Base-by-base conservation (phyloP, 1,139 yeast species). In the Taphrina flavorubra region DNA sequence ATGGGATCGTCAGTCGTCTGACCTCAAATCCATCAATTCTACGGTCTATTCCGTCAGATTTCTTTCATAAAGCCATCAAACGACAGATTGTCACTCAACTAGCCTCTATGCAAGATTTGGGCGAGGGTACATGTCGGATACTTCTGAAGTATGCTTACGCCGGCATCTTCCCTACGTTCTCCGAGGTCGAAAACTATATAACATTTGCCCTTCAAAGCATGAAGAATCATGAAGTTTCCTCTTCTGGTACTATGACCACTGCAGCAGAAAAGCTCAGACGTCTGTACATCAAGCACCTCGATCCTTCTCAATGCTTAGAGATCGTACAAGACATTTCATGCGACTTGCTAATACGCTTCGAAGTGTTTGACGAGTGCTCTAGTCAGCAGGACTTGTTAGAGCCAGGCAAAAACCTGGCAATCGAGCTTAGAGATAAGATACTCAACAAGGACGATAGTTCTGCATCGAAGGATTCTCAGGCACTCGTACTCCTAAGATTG, bases 61-160 rank as follows among this genome's bases (percentile, higher is more conserved):
- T 42, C 47, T 63, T 40, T 37, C 61, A 42, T 55, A 53, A 55
- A 25, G 61, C 47, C 16, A 46, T 44, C 13, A 46, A 59, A 20
- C 51, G 51, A 6, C 51, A 55, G 20, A 16, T 63, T 16, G 51
- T 63, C 14, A 16, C 36, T 14, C 42, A 31, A 10, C 7, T 53
- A 14, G 53, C 34, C 8, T 20, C 31, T n/a, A 16, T 2, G 2
- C 18, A 11, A 14, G 34, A 2, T 16, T 16, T 16, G 20, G 11
- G 13, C n/a, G 20, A 13, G 31, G 31, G 14, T 7, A 16, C 7
- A 7, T 42, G 42, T 18, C 36, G 46, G 16, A 14, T 55, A n/a
- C 56, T 63, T 11, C 16, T 47, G 25, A 63, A 63, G 34, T 63
- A 49, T 25, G 67, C 67, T 46, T 37, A 34, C 31, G 46, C 49